These are phyloP conservation scores for Arachnomyces sp. DNA, from an alignment of 2,329 filamentous ascomycete genomes.

Conservation along the genomic window DNA sequence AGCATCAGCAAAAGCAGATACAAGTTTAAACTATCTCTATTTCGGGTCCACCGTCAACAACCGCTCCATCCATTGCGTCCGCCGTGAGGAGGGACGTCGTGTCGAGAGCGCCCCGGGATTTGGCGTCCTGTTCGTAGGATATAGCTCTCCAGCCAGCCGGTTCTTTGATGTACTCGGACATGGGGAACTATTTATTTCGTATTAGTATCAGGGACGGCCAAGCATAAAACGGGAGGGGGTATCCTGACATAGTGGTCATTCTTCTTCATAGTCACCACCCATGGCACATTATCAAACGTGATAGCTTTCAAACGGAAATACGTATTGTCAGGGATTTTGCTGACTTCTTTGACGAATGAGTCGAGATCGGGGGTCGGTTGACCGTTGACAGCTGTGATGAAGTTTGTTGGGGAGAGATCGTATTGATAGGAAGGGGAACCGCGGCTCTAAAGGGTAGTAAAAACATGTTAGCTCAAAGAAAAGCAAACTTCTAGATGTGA, in stretches of 20 bases:
- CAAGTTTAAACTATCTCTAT: no score
- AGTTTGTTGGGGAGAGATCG: slow-evolving; percentile 89
- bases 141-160: slow-evolving; percentile 49
- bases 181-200: slow-evolving; percentile 45
- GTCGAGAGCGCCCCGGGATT: slow-evolving; percentile 24
- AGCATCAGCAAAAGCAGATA: no score
- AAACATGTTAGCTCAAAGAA: not conserved
- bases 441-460: slow-evolving; percentile 43
- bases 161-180: slow-evolving; percentile 57
- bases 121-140: slow-evolving; percentile 43
- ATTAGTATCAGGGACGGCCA: slow-evolving; percentile 3
- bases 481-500: not conserved
- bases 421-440: slow-evolving; percentile 84
- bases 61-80: slow-evolving; percentile 39
- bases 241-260: slow-evolving; percentile 77
- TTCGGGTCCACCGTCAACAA: slow-evolving; percentile 17
- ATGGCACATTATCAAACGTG: slow-evolving; percentile 96
- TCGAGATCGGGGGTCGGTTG: slow-evolving; percentile 73
- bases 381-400: slow-evolving; percentile 93
- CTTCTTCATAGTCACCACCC: slow-evolving; percentile 99
- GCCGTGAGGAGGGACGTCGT: slow-evolving; percentile 37
- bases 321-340: slow-evolving; percentile 88
- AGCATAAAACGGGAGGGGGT: not conserved
- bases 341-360: slow-evolving; percentile 69
- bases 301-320: slow-evolving; percentile 97